These are phyloP conservation scores for Diaporthe aspalathi DNA, from an alignment of 2,329 filamentous ascomycete species.

Conservation along the genomic window DNA sequence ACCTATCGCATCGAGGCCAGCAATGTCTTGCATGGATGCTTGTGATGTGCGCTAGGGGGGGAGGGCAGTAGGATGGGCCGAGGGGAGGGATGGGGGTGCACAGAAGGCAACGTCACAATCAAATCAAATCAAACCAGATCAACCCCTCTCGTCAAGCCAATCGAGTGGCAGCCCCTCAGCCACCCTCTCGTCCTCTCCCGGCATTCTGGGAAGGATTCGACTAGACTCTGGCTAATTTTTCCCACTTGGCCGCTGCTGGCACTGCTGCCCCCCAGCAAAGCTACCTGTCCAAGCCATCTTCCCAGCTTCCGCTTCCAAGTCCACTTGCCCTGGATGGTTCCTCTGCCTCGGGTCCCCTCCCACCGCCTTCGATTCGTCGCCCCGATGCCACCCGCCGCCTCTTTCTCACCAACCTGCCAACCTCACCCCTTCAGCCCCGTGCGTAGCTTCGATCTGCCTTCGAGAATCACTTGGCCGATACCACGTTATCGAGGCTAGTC, in stretches of 20 bases:
- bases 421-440: background rate
- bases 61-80: no score
- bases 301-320: no score
- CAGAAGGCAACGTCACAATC: constrained; percentile 33
- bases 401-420: background rate
- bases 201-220: constrained; percentile 39
- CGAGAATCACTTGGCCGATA: constrained; percentile 22
- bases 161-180: background rate
- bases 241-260: no score
- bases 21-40: constrained; percentile 40
- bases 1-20: constrained; percentile 36
- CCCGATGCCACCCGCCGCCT: constrained; percentile 25
- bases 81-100: background rate
- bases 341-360: constrained; percentile 26
- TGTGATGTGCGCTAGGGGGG: constrained; percentile 16
- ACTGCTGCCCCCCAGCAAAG: background rate
- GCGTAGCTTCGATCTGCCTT: constrained; percentile 25
- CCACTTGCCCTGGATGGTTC: constrained; percentile 3
- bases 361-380: constrained; percentile 10
- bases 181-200: constrained; percentile 30
- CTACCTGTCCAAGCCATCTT: no score
- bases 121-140: constrained; percentile 16
- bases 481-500: constrained; percentile 22
- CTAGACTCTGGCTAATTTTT: constrained; percentile 26
- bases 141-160: constrained; percentile 11